These are phyloP conservation scores for Cryptosporidium tyzzeri DNA, from an alignment of 169 alveolate genomes.

Conservation along the genomic window DNA sequence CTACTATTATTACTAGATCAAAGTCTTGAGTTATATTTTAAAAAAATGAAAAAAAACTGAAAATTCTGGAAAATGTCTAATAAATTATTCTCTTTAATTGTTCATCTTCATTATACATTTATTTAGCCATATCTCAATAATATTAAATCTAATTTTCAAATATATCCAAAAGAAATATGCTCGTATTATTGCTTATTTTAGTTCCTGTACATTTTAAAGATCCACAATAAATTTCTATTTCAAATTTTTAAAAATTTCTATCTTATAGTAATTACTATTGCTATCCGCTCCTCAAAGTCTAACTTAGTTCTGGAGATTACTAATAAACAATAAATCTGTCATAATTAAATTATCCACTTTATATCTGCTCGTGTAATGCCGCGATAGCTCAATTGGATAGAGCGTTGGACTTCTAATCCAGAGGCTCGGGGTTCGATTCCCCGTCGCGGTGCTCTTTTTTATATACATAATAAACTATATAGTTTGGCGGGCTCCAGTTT, in stretches of 20 bases:
- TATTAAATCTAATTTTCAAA: too few relatives aligned
- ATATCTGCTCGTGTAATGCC: background rate
- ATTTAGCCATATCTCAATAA: too few relatives aligned
- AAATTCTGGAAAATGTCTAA: too few relatives aligned
- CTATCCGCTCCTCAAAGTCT: background rate
- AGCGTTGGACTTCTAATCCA: slow-evolving; percentile 78
- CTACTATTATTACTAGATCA: background rate
- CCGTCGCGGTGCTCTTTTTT: slow-evolving; percentile 74
- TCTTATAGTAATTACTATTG: too few relatives aligned
- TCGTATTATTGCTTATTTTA: too few relatives aligned
- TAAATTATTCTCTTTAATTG: too few relatives aligned
- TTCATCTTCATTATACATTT: background rate
- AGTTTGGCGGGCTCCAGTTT: background rate
- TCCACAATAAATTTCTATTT: background rate
- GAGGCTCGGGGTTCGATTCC: slow-evolving; percentile 79
- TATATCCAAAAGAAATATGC: too few relatives aligned
- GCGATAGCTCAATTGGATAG: slow-evolving; percentile 78
- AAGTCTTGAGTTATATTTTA: too few relatives aligned
- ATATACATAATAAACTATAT: too few relatives aligned
- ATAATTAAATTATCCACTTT: background rate
- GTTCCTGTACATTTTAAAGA: too few relatives aligned
- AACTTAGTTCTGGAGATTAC: background rate
- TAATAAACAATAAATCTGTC: background rate
- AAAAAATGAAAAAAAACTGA: background rate
- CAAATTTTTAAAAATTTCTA: too few relatives aligned